Conservation (phyloP, 106 monocot species). For the Dendrobium huoshanense region DNA sequence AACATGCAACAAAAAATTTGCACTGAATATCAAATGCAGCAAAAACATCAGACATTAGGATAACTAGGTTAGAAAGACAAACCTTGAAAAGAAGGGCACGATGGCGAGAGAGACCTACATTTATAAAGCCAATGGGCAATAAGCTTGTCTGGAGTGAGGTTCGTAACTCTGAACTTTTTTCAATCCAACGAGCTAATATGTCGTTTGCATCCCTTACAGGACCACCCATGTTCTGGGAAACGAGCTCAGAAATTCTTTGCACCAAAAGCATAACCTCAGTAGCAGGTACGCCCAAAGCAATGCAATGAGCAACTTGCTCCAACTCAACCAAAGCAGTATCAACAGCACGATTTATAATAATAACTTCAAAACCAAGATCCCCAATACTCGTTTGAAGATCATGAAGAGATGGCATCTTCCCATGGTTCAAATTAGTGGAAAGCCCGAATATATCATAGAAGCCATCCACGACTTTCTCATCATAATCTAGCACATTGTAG, state of each 20-base stretch:
- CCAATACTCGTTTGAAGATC: slow-evolving; percentile 85
- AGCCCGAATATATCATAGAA: slow-evolving; percentile 84
- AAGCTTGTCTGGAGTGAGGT: slow-evolving; percentile 77
- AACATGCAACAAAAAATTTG: not conserved
- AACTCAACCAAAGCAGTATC: slow-evolving; percentile 68
- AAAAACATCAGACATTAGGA: not conserved
- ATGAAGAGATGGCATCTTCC: slow-evolving; percentile 68
- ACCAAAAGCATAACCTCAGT: slow-evolving; percentile 50
- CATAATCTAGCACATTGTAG: slow-evolving; percentile 88
- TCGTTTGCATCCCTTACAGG: slow-evolving; percentile 81
- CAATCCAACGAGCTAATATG: slow-evolving; percentile 81
- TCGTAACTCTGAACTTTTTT: slow-evolving; percentile 64
- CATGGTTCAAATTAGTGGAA: slow-evolving; percentile 32
- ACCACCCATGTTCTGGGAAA: slow-evolving; percentile 89
- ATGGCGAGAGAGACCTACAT: slow-evolving; percentile 79
- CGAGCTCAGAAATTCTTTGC: slow-evolving; percentile 84
- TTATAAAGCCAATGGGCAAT: slow-evolving; percentile 79
- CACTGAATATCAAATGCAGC: not conserved
- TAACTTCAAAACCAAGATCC: slow-evolving; percentile 95
- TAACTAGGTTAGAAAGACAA: not conserved
- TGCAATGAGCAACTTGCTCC: slow-evolving; percentile 89
- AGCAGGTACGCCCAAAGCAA: slow-evolving; percentile 47
- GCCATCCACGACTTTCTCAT: slow-evolving; percentile 85
- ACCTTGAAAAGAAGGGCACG: slow-evolving; percentile 99
- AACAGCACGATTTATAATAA: slow-evolving; percentile 70